A percentile compares a stretch with the other conserved stretches of the same genome.
phyloP scores from a whole-genome alignment of 805 yeast species.

The Candida nonsorbophila region DNA sequence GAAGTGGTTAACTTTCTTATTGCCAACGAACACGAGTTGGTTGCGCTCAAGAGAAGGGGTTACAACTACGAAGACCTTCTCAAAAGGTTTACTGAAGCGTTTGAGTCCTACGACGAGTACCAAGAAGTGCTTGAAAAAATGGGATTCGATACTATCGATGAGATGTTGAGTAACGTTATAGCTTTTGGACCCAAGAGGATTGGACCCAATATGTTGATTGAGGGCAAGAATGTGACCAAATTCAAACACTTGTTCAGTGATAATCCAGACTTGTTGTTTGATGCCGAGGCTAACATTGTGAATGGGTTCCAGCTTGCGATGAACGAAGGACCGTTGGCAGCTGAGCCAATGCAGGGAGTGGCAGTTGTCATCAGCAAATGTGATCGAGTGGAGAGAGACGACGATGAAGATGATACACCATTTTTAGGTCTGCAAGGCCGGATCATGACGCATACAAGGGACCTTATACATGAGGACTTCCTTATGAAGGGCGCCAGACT shows the following conservation, averaged over 20 bases:
- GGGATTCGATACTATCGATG: slow-evolving; percentile 11
- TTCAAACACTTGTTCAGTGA: slow-evolving; percentile 23
- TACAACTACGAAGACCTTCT: slow-evolving; percentile 9
- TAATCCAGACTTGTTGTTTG: slow-evolving; percentile 16
- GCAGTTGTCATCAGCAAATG: slow-evolving; percentile 38
- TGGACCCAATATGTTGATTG: slow-evolving; percentile 74
- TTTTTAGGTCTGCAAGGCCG: slow-evolving; percentile 61
- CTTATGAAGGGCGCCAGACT: slow-evolving; percentile 84
- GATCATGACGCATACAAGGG: slow-evolving; percentile 66
- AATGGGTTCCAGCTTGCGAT: slow-evolving; percentile 85
- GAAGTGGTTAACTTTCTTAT: slow-evolving; percentile 45
- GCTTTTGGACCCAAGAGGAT: slow-evolving; percentile 73
- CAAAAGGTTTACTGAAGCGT: slow-evolving; percentile 5
- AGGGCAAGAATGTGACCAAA: slow-evolving; percentile 30
- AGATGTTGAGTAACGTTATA: slow-evolving; percentile 35
- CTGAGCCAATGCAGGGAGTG: slow-evolving; percentile 84
- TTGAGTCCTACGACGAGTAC: slow-evolving; percentile 6
- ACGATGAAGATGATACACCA: slow-evolving; percentile 20
- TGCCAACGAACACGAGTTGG: slow-evolving; percentile 41
- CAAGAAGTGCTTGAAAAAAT: slow-evolving; percentile 5
- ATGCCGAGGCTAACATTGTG: slow-evolving; percentile 56
- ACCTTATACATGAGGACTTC: slow-evolving; percentile 64
- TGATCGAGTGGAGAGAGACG: slow-evolving; percentile 16
- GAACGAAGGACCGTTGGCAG: slow-evolving; percentile 80
- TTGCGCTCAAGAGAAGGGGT: slow-evolving; percentile 14